Evolutionary conservation across 768 basidiomycete species (phyloP), one percentile per base, ranked within the genome.

Genomic region (Suillus luteus): DNA sequence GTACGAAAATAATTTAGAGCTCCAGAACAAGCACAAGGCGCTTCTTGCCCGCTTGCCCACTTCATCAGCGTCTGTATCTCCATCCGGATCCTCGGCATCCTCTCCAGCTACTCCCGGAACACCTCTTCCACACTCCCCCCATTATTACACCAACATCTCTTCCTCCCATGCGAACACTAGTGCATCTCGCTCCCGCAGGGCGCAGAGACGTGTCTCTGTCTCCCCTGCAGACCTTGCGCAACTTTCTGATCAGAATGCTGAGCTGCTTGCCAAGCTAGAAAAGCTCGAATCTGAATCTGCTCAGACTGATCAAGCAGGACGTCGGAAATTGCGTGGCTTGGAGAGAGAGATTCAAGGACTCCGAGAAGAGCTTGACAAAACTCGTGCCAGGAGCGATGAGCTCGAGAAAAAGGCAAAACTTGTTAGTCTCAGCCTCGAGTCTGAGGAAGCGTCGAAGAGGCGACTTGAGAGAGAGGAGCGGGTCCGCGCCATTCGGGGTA

Each of bases 181-280:
- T 33, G 33, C 71, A 67, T n/a, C 72, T 59, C 65, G 71, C 65
- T n/a, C 68, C 69, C 58, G 68, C 75, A 54, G 60, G 62, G 73
- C 70, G 61, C 67, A 63, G 48, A 69, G 71, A 46, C 81, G 84
- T 58, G 82, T 90, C 51, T 86, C 90, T 52, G 83, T 91, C 61
- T 86, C 88, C 4, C 86, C 86, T 1, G 77, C 83, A 17, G 91
- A 93, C 63, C 81, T 95, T 33, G 84, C 86, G 3, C 79, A 84
- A 8, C 84, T 95, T 49, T 84, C 90, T 0, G 90, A 92, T 70
- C 92, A 95, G 76, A 95, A 95, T 69, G 86, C 88, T 0, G 92
- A 95, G 66, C 86, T 95, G 17, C 76, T 91, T 5, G 76, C 82
- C 31, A 92, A 92, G 67, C 81, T 95, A 6, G 89, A 93, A 75